Percentiles rank a stretch among this genome's conserved stretches.
Evolutionary conservation across 306 rosid genomes (phyloP).

Genomic region (Clitoria ternatea): DNA sequence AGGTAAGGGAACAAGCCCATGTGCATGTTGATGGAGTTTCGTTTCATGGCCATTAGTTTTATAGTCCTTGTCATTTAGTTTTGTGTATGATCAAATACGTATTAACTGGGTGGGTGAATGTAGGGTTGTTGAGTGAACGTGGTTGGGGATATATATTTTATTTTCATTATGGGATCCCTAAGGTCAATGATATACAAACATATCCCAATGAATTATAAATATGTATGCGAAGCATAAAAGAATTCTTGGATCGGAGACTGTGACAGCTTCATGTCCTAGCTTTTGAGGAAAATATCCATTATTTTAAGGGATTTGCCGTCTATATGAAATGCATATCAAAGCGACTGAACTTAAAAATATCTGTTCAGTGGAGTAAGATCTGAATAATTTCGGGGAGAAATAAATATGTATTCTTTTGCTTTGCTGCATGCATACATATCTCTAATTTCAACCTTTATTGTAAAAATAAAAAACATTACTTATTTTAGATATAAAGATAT

Average conservation of each 20-base stretch:
- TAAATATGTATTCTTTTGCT: too few species aligned
- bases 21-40: constrained; percentile 68
- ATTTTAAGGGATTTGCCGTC: constrained; percentile 38
- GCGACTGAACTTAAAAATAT: constrained; percentile 26
- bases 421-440: not conserved
- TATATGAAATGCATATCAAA: not conserved
- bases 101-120: constrained; percentile 35
- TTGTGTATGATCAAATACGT: constrained; percentile 34
- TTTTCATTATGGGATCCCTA: constrained; percentile 19
- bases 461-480: not conserved
- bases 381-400: not conserved
- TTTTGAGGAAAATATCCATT: constrained; percentile 38
- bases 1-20: constrained; percentile 82
- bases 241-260: constrained; percentile 62
- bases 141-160: not conserved
- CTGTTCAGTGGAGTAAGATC: constrained; percentile 6
- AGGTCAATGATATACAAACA: constrained; percentile 23
- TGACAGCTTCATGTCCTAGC: constrained; percentile 55
- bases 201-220: constrained; percentile 6
- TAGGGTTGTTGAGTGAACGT: constrained; percentile 45
- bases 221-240: constrained; percentile 15
- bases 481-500: not conserved
- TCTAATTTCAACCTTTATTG: not conserved
- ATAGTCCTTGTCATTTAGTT: constrained; percentile 34
- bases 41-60: constrained; percentile 50